Base-by-base conservation (phyloP, 2,329 filamentous ascomycete genomes). In the Cordyceps pruinosa region DNA sequence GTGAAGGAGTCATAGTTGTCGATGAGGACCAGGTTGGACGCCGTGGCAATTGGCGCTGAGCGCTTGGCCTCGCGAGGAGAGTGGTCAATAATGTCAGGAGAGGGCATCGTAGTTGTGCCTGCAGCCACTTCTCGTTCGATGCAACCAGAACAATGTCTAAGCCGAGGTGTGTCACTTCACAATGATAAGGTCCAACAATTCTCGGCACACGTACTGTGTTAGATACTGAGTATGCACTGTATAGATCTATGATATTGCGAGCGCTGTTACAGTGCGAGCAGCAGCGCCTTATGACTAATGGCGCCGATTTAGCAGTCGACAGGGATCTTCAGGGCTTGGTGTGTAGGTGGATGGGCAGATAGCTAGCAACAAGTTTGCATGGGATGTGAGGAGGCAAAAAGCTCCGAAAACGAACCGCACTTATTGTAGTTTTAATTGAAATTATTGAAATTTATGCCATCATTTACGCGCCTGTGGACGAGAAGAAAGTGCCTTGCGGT, bases 1-100 rank as follows among this genome's bases (percentile, higher is more conserved):
- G 93, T 97, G 72, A 99, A 99, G 4, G 94, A 97, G 73, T 99
- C 94, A 73, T 97, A 99, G 75, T 99, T 99, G 79, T 99, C 94
- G 67, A 99, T 97, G 62, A 99, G 81, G 61, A 99, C 83, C 58
- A 99, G 81, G 73, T 97, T 97, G 58, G 88, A 89, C 26, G 94
- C 94, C 51, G 86, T 91, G 25, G 87, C 72, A 54, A 97, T 78
- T 35, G 86, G 85, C 53, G 85, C 77, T 30, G 86, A 86, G 53
- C 88, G 86, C 61, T 87, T 82, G 59, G 90, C 89, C 72, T 96
- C 86, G 69, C 88, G 86, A 66, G 92, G 91, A 59, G 93, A 97
- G 73, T 97, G 86, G 70, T 97, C 93, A 62, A 83, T 73, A 59
- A 84, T 76, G 60, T 77, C 74, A 35, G 70, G 62, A 39, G 75